Evolutionary conservation across 208 protist species (phyloP).

Genomic region (Acanthamoeba royreba): DNA sequence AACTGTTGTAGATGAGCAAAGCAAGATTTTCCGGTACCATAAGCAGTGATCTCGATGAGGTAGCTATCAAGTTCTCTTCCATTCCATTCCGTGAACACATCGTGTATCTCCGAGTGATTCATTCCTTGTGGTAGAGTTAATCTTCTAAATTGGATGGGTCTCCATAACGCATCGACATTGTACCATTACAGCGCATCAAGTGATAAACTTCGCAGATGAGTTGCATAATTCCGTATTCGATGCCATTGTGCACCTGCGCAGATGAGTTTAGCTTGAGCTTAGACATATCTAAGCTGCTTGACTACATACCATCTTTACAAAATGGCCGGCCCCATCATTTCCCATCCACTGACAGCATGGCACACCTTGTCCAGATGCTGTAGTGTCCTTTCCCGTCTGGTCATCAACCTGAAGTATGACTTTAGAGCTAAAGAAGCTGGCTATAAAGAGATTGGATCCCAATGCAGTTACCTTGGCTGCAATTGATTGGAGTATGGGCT

Average conservation of each 20-base stretch:
- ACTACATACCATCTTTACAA: slow-evolving; percentile 95
- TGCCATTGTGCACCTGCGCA: slow-evolving; percentile 99
- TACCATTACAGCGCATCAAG: no score
- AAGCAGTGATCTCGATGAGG: slow-evolving; percentile 98
- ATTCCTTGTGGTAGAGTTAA: slow-evolving; percentile 68
- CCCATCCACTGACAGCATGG: slow-evolving; percentile 93
- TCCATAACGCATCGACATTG: no score
- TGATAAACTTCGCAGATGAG: slow-evolving; percentile 93
- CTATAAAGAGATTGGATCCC: no score
- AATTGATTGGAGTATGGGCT: slow-evolving; percentile 92
- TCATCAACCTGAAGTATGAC: no score
- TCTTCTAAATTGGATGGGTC: no score
- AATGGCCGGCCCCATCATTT: slow-evolving; percentile 94
- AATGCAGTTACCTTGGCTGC: slow-evolving; percentile 94
- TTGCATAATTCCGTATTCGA: slow-evolving; percentile 99
- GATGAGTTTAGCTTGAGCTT: no score
- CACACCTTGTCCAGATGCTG: slow-evolving; percentile 83
- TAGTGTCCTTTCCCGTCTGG: no score
- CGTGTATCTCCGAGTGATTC: slow-evolving; percentile 88
- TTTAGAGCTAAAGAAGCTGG: no score
- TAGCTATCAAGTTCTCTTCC: slow-evolving; percentile 92
- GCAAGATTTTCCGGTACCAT: no score
- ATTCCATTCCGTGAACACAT: slow-evolving; percentile 94
- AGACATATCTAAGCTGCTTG: no score
- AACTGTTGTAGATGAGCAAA: no score